Evolutionary conservation across 306 rosid species (phyloP), one percentile per base, ranked within the genome.

Genomic region (Cicer judaicum): DNA sequence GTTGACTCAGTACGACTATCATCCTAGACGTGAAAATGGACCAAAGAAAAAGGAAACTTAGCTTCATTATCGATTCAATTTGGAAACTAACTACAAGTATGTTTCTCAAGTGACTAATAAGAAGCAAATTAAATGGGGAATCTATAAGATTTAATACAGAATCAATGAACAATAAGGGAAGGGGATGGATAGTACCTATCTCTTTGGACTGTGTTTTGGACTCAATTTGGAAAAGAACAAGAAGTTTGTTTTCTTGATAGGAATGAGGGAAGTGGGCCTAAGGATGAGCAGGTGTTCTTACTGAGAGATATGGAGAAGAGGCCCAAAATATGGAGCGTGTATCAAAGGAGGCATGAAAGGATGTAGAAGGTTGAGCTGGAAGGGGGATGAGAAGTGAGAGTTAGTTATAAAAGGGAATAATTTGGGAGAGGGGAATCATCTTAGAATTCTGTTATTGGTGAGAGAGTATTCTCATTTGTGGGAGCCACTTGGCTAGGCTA

Each of bases 231-330:
- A 46, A 46, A 46, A 10, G 50, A 46, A 46, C 50, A 3, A 29
- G 70, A 72, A 56, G 68, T 64, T 66, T 68, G 62, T 9, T 62
- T 68, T 41, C 39, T 34, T 61, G 52, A 49, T n/a, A 49, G 55
- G 16, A 49, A 13, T 49, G 16, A n/a, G 55, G 19, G 16, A 49
- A 2, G n/a, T 49, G 55, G 19, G 56, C 10, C 34, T 29, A 29
- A 29, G 5, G 34, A n/a, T 50, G 19, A 50, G 3, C 19, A 50
- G 18, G 21, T 8, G 7, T 8, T n/a, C 21, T 5, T 16, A 13
- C 16, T 50, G n/a, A 2, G 14, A 8, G 10, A 50, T 7, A 16
- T 13, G n/a, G 55, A 6, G 18, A 14, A n/a, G 6, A n/a, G 19
- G 19, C 55, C 55, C 55, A 49, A 49, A n/a, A 49, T n/a, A n/a